phyloP scores from a whole-genome alignment of 2,329 filamentous ascomycete genomes.

The Raffaelea ambrosiae region DNA sequence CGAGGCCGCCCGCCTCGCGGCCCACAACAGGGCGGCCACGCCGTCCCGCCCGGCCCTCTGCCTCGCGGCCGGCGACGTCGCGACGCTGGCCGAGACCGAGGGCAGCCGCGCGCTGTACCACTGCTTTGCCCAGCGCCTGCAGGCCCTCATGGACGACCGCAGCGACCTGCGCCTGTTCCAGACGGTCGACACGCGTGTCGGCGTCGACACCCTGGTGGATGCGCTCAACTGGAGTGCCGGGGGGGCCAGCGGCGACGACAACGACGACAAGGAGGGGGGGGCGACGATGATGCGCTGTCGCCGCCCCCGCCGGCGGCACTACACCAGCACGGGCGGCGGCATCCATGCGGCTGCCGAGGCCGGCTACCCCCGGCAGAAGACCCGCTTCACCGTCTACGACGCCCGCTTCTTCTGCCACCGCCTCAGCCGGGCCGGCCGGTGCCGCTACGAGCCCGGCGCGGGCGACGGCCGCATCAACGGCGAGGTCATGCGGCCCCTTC shows the following conservation, averaged over 20 bases:
- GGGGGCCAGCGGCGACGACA: background rate
- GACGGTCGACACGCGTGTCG: slow-evolving; percentile 11
- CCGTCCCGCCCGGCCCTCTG: background rate
- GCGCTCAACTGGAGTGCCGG: slow-evolving; percentile 18
- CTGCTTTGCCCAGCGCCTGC: slow-evolving; percentile 23
- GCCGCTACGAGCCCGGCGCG: slow-evolving; percentile 10
- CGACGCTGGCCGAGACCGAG: background rate
- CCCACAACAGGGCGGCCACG: background rate
- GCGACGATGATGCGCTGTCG: too few species aligned
- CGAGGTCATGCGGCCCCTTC: slow-evolving; percentile 17
- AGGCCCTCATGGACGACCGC: slow-evolving; percentile 22
- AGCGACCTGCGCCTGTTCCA: slow-evolving; percentile 18
- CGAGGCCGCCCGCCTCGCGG: background rate
- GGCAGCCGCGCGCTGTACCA: slow-evolving; percentile 20
- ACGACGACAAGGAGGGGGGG: background rate
- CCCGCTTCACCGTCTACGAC: slow-evolving; percentile 20
- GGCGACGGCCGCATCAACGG: slow-evolving; percentile 15
- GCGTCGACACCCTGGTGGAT: slow-evolving; percentile 18
- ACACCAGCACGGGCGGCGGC: background rate
- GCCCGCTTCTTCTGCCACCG: slow-evolving; percentile 21
- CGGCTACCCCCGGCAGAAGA: slow-evolving; percentile 10
- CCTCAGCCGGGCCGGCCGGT: slow-evolving; percentile 13
- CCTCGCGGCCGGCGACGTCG: background rate
- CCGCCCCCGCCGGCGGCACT: background rate
- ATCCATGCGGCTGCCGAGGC: background rate